Base-by-base conservation (phyloP, 805 yeast genomes). In the Kodamaea kaohsiungensis region DNA sequence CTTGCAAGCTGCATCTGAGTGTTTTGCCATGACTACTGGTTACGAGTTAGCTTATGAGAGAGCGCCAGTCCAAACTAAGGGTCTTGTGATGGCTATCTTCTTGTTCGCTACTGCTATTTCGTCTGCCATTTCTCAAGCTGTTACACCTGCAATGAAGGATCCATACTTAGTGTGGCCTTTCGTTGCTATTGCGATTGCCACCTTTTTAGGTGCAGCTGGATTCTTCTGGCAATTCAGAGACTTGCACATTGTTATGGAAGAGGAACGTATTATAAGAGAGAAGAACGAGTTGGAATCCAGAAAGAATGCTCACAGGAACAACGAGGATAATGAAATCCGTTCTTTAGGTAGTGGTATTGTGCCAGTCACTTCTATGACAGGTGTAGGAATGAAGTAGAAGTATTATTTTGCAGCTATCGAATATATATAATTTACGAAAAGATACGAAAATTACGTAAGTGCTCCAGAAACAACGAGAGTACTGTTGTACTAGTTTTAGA, bases 31-130 rank as follows among this genome's bases (percentile, higher is more conserved):
- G 52, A 75, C 76, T 27, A 80, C 84, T 12, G 82, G 78, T 35
- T 81, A 80, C 60, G 84, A 81, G 63, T 67, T 81, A 54, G 85
- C 86, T 0, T 82, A 81, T 64, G 74, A 83, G 2, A 69, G 80
- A 62, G 70, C 84, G 5, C 83, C 85, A 33, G 76, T 71, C 7
- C 68, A 73, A 42, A 75, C 81, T 80, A 77, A 77, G 61, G 79
- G 83, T 42, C 69, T 81, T 54, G 83, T 80, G 13, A 69, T 79
- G 71, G 80, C 85, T 16, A 59, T 73, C 48, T 72, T 71, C 65
- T 67, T 73, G 49, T 71, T 76, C 56, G 76, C 77, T 45, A 70
- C 76, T 46, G 82, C 84, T 2, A 51, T 80, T 55, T 70, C 83
- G 3, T 76, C 83, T 17, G 84, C 84, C 10, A 66, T 80, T 49